Conservation (phyloP, 2,329 filamentous ascomycete species). For the Fusarium sp. region DNA sequence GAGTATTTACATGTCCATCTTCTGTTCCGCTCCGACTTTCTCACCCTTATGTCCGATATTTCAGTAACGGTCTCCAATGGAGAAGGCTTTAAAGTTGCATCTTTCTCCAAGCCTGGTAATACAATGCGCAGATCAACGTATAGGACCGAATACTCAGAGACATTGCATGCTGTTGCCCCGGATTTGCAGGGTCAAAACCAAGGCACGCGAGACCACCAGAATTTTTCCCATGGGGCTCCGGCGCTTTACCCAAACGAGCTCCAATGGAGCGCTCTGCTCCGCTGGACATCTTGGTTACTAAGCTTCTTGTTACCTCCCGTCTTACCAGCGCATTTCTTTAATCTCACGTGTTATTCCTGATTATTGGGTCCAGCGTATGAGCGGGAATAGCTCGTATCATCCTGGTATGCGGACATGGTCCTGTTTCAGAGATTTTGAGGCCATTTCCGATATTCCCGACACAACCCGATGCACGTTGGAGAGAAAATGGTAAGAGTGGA, state of each 20-base stretch:
- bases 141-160: background rate
- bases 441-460: background rate
- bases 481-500: background rate
- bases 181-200: background rate
- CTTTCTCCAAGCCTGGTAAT: accelerated
- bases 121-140: background rate
- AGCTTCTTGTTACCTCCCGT: background rate
- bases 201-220: background rate
- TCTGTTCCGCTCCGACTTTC: no score
- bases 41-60: no score
- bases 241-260: background rate
- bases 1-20: no score
- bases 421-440: background rate
- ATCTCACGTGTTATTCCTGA: background rate
- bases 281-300: background rate
- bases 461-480: background rate
- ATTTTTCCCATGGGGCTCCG: background rate
- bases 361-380: background rate
- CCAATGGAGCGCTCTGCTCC: background rate
- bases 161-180: background rate
- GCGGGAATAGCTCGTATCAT: no score
- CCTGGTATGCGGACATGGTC: background rate
- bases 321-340: background rate
- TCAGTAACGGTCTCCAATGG: accelerated
- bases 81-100: background rate